A percentile compares a stretch with the other conserved stretches of the same genome.
Evolutionary conservation across 1,139 yeast species (phyloP).

Genomic region (Dujonia santamariae): DNA sequence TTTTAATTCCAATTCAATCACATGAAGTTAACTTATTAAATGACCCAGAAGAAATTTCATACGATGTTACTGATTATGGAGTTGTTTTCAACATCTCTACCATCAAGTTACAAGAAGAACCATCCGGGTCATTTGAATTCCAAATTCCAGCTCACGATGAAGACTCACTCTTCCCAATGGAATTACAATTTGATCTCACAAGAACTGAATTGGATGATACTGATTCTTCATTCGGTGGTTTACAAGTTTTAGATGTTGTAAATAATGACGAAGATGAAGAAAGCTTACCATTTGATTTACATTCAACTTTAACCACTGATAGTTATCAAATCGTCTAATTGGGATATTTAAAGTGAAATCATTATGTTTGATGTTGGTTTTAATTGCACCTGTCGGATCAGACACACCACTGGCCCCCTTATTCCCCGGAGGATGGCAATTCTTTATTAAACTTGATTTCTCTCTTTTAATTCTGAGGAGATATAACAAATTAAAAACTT

Average conservation of each 20-base stretch:
- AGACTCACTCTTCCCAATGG: constrained; percentile 87
- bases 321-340: constrained; percentile 56
- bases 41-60: constrained; percentile 45
- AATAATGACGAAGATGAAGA: constrained; percentile 37
- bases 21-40: constrained; percentile 55
- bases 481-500: too few relatives aligned
- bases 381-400: too few relatives aligned
- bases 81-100: constrained; percentile 50
- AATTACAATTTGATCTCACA: constrained; percentile 47
- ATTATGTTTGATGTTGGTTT: constrained; percentile 1
- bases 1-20: constrained; percentile 65
- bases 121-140: constrained; percentile 79
- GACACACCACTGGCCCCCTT: too few relatives aligned
- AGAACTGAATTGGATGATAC: constrained; percentile 35
- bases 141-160: constrained; percentile 72
- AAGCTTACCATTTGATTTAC: constrained; percentile 71
- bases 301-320: constrained; percentile 60
- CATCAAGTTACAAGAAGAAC: constrained; percentile 37
- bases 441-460: not conserved
- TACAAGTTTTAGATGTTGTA: constrained; percentile 42
- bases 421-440: not conserved
- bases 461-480: too few relatives aligned
- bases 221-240: constrained; percentile 40
- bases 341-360: not conserved
- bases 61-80: constrained; percentile 58